Evolutionary conservation across 345 rosid species (phyloP).

Genomic region (Hibiscus trionum): DNA sequence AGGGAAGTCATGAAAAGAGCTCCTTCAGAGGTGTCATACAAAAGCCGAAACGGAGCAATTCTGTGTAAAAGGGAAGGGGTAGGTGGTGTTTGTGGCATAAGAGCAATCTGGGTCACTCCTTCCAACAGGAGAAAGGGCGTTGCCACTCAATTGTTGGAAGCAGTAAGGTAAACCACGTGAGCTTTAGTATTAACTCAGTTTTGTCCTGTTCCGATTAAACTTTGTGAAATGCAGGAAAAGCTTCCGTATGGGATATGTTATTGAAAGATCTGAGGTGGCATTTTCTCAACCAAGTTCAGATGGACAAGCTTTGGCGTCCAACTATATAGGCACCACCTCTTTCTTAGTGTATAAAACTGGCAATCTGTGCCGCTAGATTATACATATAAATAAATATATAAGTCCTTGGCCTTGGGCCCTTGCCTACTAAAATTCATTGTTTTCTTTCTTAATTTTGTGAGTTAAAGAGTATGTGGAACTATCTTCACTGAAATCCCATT

Average conservation of each 20-base stretch:
- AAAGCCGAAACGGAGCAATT: constrained; percentile 34
- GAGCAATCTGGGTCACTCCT: constrained; percentile 91
- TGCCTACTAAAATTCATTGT: no score
- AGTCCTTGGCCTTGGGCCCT: no score
- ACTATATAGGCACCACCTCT: constrained; percentile 32
- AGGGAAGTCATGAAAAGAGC: constrained; percentile 46
- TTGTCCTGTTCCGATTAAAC: background rate
- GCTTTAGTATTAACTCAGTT: background rate
- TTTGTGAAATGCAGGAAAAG: constrained; percentile 45
- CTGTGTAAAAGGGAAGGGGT: constrained; percentile 49
- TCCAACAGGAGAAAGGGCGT: constrained; percentile 67
- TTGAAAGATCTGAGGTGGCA: constrained; percentile 55
- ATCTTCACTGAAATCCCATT: no score
- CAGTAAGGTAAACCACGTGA: constrained; percentile 43
- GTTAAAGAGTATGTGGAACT: no score
- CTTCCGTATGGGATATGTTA: constrained; percentile 34
- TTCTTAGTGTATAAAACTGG: constrained; percentile 54
- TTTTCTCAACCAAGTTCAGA: constrained; percentile 69
- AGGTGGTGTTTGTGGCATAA: constrained; percentile 59
- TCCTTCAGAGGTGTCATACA: constrained; percentile 16
- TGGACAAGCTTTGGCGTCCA: constrained; percentile 64
- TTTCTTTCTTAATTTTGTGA: no score
- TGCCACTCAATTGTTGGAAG: constrained; percentile 65
- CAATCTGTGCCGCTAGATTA: background rate
- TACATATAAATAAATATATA: no score